Percentiles rank a stretch among this genome's conserved stretches.
Evolutionary conservation across 106 monocot species (phyloP).

Genomic region (Dendrobium huoshanense): DNA sequence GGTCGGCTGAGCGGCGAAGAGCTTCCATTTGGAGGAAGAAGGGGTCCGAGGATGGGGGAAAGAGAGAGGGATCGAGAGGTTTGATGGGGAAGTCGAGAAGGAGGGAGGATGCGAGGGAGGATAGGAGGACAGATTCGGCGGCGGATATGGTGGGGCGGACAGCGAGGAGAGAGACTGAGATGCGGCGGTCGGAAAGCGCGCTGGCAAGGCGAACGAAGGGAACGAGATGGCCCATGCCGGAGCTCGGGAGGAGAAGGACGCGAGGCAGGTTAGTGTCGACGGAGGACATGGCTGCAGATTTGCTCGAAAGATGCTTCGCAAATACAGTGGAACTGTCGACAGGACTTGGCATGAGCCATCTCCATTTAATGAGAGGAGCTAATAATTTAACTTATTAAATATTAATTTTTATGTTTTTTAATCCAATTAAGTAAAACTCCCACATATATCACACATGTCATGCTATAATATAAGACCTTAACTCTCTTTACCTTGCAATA

Average conservation of each 20-base stretch:
- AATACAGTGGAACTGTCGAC: no score
- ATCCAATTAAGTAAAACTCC: no score
- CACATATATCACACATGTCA: no score
- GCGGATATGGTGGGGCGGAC: constrained; percentile 30
- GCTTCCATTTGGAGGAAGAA: constrained; percentile 41
- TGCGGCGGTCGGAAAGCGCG: constrained; percentile 20
- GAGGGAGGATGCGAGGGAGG: constrained; percentile 28
- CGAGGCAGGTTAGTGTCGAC: no score
- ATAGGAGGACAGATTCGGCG: constrained; percentile 33
- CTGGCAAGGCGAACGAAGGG: constrained; percentile 36
- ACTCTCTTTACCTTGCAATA: no score
- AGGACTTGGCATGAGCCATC: no score
- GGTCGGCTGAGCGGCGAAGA: constrained; percentile 33
- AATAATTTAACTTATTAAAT: no score
- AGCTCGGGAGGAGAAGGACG: constrained; percentile 38
- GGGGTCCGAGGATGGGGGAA: constrained; percentile 26
- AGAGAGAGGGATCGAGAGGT: constrained; percentile 12
- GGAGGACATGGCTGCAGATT: no score
- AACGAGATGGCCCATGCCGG: constrained; percentile 64
- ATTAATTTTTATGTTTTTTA: no score
- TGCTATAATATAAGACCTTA: no score
- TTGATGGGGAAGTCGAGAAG: constrained; percentile 28
- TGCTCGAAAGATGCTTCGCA: no score
- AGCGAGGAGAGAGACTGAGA: constrained; percentile 29
- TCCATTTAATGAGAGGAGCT: no score